Evolutionary conservation across 176 grass and related monocot species (phyloP), one percentile per base, ranked within the genome.

Genomic region (Zoysia japonica): DNA sequence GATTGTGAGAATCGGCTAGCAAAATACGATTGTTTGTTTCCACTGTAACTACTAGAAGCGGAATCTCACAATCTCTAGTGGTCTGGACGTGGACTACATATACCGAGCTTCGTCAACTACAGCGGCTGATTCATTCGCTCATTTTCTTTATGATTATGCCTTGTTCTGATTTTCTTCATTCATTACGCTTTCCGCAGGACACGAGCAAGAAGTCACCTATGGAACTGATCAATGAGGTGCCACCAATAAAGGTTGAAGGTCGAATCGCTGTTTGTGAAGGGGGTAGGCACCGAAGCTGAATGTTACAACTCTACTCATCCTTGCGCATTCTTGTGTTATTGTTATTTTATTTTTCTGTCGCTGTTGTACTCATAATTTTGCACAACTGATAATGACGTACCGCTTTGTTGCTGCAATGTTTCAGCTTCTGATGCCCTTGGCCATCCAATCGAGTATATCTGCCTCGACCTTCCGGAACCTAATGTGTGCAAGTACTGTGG

Each of bases 401-500:
- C 76, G 45, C 57, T 47, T 43, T 60, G 40, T 82, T 83, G 39
- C 50, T 56, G 17, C n/a, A 54, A 80, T 70, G 37, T 72, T 82
- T 84, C 90, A 99, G 92, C 90, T 86, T 48, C 61, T 74, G 70
- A 77, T 78, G 84, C 84, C 9, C 92, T 99, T 67, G 96, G 96
- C 74, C 96, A 99, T 67, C 96, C 96, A 5, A 93, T 99, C 10
- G 96, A 99, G 68, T 99, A 89, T 62, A 99, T 99, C 75, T 99
- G 96, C 68, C 92, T 99, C 47, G 96, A 99, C 79, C 81, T 78
- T 38, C 88, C 89, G 67, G 78, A 28, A 74, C 90, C 90, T 42
- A 89, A 93, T n/a, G 76, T 95, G 61, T 99, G 96, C 88, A 99
- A 99, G 83, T 99, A 99, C 75, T 99, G 96, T 12, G 96, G 96